These are phyloP conservation scores for Claviceps africana DNA, from an alignment of 2,329 filamentous ascomycete species.

Conservation along the genomic window DNA sequence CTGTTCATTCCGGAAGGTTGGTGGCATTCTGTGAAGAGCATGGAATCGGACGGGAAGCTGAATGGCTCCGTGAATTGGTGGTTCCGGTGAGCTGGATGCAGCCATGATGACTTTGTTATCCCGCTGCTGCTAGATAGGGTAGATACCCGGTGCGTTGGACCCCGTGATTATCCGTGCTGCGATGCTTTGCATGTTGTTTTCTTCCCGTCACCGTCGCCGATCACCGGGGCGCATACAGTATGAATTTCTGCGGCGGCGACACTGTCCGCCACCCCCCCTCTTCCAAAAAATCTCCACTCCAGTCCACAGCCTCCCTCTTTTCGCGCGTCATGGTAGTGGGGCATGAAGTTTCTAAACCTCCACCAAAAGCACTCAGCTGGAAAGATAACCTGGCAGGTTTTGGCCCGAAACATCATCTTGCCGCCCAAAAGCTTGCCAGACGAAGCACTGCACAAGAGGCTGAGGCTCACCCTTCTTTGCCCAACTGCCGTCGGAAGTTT, in stretches of 20 bases:
- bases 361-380: constrained; percentile 8
- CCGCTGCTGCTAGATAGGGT: neutral
- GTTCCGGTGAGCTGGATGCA: constrained; percentile 21
- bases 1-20: constrained; percentile 29
- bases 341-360: constrained; percentile 26
- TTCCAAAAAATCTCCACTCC: constrained; percentile 4
- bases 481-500: neutral
- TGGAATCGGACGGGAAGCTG: constrained; percentile 18
- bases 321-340: constrained; percentile 25
- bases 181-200: neutral
- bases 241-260: neutral
- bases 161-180: neutral
- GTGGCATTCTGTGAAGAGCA: constrained; percentile 33
- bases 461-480: neutral
- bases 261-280: constrained; percentile 15
- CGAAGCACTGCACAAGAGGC: neutral
- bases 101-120: neutral
- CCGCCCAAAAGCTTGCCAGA: constrained; percentile 2
- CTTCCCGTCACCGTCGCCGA: neutral
- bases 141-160: neutral
- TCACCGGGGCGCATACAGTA: constrained; percentile 1
- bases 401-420: neutral
- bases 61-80: constrained; percentile 33
- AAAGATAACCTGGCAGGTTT: constrained; percentile 3
- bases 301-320: neutral